These are phyloP conservation scores for Penicillium olsonii DNA, from an alignment of 2,329 filamentous ascomycete genomes.

Conservation along the genomic window DNA sequence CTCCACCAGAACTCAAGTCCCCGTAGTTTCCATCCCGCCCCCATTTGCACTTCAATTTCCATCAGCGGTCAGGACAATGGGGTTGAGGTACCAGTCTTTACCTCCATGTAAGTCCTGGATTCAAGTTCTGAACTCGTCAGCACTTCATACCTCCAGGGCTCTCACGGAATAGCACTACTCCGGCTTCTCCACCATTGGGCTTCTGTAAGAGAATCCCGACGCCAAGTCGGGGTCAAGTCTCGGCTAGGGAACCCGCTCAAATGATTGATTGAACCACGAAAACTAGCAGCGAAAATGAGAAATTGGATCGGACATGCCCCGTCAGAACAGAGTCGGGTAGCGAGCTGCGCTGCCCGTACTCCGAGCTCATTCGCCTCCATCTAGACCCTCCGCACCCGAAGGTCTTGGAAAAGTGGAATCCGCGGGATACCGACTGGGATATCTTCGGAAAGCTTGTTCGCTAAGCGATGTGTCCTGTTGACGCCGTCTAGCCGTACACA, in stretches of 20 bases:
- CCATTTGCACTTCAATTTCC: too few species aligned
- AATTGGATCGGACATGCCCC: not conserved
- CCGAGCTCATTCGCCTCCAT: not conserved
- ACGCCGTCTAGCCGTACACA: not conserved
- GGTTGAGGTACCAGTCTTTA: too few species aligned
- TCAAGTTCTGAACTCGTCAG: too few species aligned
- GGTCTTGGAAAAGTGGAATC: not conserved
- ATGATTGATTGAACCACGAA: not conserved
- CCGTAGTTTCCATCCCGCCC: not conserved
- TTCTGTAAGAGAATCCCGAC: not conserved
- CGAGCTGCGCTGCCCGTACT: not conserved
- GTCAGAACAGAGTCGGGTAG: not conserved
- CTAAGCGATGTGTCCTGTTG: not conserved
- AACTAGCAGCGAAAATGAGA: not conserved
- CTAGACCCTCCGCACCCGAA: not conserved
- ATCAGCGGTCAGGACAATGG: too few species aligned
- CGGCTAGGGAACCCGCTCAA: not conserved
- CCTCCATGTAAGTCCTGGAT: too few species aligned
- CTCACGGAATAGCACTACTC: not conserved
- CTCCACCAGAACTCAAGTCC: not conserved
- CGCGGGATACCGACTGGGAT: not conserved
- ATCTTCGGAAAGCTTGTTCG: not conserved
- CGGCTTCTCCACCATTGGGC: not conserved
- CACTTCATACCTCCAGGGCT: not conserved
- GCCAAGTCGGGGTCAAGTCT: constrained; percentile 5